Base-by-base conservation (phyloP, 164 flowering plant species). In the Platanus orientalis region DNA sequence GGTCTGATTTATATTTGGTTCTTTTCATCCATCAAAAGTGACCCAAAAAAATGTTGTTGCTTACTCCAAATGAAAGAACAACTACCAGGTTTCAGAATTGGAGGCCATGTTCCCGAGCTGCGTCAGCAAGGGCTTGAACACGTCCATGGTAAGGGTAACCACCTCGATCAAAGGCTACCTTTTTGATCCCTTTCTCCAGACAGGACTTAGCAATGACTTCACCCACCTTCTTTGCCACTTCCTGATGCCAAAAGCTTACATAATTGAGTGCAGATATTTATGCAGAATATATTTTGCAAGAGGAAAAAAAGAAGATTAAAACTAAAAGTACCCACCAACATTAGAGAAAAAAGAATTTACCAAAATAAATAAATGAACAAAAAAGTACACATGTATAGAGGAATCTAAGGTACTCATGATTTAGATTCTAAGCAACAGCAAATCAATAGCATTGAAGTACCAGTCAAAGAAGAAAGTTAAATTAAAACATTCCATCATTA, bases 101-200 rank as follows among this genome's bases (percentile, higher is more conserved):
- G 75, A 94, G 96, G 57, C 97, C 99, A 60, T 89, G 78, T 62
- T 87, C 97, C 25, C 97, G 79, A 30, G 99, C 99, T 39, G 99
- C 90, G 73, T 77, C 80, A 25, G 99, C 99, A 54, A 94, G 77
- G 36, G 96, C 97, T 82, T 84, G 65, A 65, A 94, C 69, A 10
- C 99, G 95, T 29, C 99, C 99, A 80, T 94, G 97, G 73, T 91
- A 94, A 20, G 82, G 90, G 58, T 83, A 94, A 42, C 99, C 99
- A 48, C 97, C 99, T 56, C 97, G 80, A 62, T 94, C 99, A 71
- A 91, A 91, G 20, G 90, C 97, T 44, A 94, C 97, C 67, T 83
- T 87, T 17, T 80, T 79, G 34, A 94, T 86, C 67, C 97, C 96
- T 72, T 91, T 94, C 77, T 91, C 97, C 72, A 91, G 68, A 65